Evolutionary conservation across 2,329 filamentous ascomycete genomes (phyloP).

Genomic region (Colletotrichum chrysophilum): DNA sequence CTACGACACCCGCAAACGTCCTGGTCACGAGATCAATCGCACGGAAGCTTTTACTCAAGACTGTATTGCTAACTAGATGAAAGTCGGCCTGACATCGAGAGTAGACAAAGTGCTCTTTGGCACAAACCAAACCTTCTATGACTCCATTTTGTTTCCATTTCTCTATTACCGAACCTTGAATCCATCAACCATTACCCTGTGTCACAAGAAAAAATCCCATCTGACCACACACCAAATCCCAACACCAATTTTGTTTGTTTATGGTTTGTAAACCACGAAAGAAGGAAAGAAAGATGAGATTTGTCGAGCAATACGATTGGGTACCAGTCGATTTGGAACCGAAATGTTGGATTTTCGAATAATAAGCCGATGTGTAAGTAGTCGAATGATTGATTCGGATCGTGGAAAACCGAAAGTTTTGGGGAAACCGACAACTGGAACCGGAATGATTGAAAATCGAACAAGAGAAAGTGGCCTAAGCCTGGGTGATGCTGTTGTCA

Average conservation of each 20-base stretch:
- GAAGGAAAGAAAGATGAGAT: neutral
- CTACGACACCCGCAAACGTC: neutral
- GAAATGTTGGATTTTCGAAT: neutral
- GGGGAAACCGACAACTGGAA: neutral
- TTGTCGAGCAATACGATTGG: neutral
- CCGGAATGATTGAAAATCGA: neutral
- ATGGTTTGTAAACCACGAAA: neutral
- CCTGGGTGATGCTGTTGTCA: neutral
- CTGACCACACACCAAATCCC: neutral
- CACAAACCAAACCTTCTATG: constrained; percentile 6
- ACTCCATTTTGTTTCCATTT: neutral
- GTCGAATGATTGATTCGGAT: neutral
- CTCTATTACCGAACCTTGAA: neutral
- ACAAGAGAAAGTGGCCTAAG: neutral
- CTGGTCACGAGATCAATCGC: too few relatives aligned
- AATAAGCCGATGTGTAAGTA: neutral
- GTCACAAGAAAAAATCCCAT: neutral
- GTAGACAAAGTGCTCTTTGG: neutral
- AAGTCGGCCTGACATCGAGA: neutral
- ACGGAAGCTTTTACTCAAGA: neutral
- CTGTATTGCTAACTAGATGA: constrained; percentile 5
- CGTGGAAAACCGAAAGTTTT: neutral
- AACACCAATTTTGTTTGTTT: neutral
- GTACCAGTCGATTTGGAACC: neutral
- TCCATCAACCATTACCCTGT: neutral